Percentiles rank a stretch among this genome's conserved stretches.
phyloP scores from a whole-genome alignment of 306 rosid genomes.

The Astragalus membranaceus region DNA sequence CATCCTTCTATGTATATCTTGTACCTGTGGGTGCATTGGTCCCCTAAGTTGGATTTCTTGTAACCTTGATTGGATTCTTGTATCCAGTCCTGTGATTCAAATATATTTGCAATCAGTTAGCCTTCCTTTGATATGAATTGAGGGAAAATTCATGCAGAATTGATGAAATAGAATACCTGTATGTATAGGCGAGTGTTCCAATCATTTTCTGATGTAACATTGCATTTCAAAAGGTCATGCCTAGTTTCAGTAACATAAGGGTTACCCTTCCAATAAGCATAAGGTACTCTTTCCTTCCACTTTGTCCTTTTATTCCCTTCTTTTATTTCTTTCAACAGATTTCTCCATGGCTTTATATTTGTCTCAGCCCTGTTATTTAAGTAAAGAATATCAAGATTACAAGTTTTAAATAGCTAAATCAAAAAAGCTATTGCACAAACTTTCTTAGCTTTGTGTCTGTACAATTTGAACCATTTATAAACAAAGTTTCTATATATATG shows the following conservation, averaged over 20 bases:
- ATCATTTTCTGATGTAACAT: conserved; percentile 44
- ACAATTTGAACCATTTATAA: not conserved
- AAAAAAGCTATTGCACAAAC: not conserved
- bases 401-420: not conserved
- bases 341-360: conserved; percentile 73
- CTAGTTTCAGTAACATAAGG: conserved; percentile 55
- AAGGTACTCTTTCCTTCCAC: conserved; percentile 74
- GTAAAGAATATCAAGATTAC: not conserved
- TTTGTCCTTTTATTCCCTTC: conserved; percentile 58
- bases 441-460: not conserved
- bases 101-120: not conserved
- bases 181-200: conserved; percentile 61
- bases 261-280: conserved; percentile 87
- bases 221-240: conserved; percentile 60
- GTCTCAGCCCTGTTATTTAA: conserved; percentile 52
- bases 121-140: not conserved
- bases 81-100: conserved; percentile 51
- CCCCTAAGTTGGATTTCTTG: conserved; percentile 52
- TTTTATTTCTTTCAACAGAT: conserved; percentile 37
- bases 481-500: not conserved
- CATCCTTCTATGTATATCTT: conserved; percentile 86
- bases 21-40: conserved; percentile 71
- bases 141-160: not conserved
- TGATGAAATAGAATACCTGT: conserved; percentile 36
- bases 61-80: conserved; percentile 60